Evolutionary conservation across 1,284 basidiomycete species (phyloP).

Genomic region (Ceratobasidium sp.): DNA sequence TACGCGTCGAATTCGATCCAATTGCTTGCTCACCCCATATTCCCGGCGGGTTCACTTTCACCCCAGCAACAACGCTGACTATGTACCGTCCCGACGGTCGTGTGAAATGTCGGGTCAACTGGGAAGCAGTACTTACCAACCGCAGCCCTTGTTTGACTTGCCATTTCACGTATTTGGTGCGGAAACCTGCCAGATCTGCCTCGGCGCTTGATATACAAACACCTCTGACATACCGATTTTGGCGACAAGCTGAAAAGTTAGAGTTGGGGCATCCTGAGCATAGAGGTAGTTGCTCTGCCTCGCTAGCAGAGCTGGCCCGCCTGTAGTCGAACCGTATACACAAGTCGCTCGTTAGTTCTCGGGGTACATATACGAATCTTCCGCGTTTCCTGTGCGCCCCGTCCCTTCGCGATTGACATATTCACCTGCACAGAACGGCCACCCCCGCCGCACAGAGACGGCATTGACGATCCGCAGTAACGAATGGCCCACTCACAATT

Average conservation of each 20-base stretch:
- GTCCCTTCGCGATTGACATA: too few species aligned
- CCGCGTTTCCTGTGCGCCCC: too few species aligned
- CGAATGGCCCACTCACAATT: too few species aligned
- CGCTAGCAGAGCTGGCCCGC: not conserved
- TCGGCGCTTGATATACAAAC: constrained; percentile 20
- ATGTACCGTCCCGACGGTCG: constrained; percentile 25
- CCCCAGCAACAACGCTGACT: constrained; percentile 10
- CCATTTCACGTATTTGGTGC: constrained; percentile 26
- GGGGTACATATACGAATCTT: too few species aligned
- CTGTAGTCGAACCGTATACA: not conserved
- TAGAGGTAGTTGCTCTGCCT: not conserved
- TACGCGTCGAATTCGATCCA: constrained; percentile 4
- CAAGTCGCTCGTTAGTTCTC: not conserved
- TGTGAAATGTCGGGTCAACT: constrained; percentile 19
- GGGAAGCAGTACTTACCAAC: constrained; percentile 20
- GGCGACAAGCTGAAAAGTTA: constrained; percentile 27
- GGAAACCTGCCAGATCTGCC: constrained; percentile 14
- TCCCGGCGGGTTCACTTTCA: constrained; percentile 28
- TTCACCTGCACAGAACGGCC: too few species aligned
- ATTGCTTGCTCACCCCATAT: not conserved
- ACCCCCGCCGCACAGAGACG: too few species aligned
- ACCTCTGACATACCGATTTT: constrained; percentile 32
- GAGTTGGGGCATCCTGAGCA: constrained; percentile 3
- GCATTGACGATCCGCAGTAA: too few species aligned
- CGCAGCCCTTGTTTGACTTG: not conserved